These are phyloP conservation scores for Arctium lappa DNA, from an alignment of 129 eudicot genomes.

Conservation along the genomic window DNA sequence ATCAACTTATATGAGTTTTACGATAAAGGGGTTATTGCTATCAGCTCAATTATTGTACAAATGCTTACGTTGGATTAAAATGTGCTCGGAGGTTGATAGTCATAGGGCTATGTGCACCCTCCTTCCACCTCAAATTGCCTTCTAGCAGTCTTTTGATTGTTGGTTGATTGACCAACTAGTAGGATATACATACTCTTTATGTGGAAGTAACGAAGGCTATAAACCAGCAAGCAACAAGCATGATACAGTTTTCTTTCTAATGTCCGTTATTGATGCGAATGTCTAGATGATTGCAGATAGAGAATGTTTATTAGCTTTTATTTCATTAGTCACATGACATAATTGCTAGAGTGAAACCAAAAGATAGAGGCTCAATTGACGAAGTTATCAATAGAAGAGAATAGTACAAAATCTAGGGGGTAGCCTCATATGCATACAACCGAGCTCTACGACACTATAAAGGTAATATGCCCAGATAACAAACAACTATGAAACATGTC, in stretches of 20 bases:
- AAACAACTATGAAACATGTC: background rate
- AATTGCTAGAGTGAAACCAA: background rate
- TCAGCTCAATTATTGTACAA: background rate
- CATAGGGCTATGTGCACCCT: too few species aligned
- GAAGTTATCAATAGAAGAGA: background rate
- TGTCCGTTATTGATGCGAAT: too few species aligned
- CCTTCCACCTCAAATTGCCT: background rate
- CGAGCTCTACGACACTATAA: background rate
- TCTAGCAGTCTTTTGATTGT: background rate
- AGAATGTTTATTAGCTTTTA: too few species aligned
- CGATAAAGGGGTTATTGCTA: background rate
- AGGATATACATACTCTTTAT: background rate
- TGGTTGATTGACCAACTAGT: background rate
- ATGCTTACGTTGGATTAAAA: background rate
- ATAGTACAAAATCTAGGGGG: background rate
- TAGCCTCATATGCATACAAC: background rate
- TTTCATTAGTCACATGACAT: background rate
- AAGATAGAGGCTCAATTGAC: too few species aligned
- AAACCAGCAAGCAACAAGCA: too few species aligned
- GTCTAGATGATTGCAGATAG: too few species aligned
- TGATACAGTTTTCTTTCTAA: too few species aligned
- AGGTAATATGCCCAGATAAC: background rate
- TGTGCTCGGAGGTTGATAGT: too few species aligned
- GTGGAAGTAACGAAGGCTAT: too few species aligned
- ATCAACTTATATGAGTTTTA: background rate